These are phyloP conservation scores for Pittosporum tobira DNA, from an alignment of 129 eudicot genomes.

Conservation along the genomic window DNA sequence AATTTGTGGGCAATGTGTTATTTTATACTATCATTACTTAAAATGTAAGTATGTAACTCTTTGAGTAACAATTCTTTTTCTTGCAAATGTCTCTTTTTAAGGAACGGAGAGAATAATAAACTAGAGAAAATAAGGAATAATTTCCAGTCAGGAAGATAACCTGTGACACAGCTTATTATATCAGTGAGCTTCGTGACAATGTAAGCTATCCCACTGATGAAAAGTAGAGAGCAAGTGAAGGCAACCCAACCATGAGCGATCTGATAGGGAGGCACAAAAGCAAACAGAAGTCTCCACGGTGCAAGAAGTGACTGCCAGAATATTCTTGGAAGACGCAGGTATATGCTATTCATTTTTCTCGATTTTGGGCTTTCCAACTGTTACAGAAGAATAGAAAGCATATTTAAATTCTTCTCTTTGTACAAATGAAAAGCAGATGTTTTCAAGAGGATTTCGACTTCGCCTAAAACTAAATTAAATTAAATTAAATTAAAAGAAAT, in stretches of 20 bases:
- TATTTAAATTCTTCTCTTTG: neutral
- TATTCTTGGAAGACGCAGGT: constrained; percentile 23
- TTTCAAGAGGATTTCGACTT: neutral
- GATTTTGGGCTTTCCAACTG: constrained; percentile 44
- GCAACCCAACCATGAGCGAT: constrained; percentile 97
- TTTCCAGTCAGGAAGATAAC: constrained; percentile 18
- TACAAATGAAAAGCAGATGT: neutral
- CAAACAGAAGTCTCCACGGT: constrained; percentile 86
- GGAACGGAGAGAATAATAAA: too few relatives aligned
- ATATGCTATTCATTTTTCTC: constrained; percentile 25
- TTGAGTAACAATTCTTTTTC: too few relatives aligned
- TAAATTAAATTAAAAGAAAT: too few relatives aligned
- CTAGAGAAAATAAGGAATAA: neutral
- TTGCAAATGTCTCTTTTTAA: too few relatives aligned
- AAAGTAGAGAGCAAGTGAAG: constrained; percentile 56
- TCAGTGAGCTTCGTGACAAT: constrained; percentile 71
- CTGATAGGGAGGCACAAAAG: constrained; percentile 90
- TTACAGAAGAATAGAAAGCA: constrained; percentile 7
- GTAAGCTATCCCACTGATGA: constrained; percentile 85
- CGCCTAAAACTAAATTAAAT: too few relatives aligned
- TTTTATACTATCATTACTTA: too few relatives aligned
- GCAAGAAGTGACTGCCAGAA: constrained; percentile 54
- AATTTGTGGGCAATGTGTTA: too few relatives aligned
- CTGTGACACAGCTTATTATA: constrained; percentile 89
- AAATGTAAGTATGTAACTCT: too few relatives aligned